These are phyloP conservation scores for Beta lomatogona DNA, from an alignment of 179 eudicot species.

Conservation along the genomic window DNA sequence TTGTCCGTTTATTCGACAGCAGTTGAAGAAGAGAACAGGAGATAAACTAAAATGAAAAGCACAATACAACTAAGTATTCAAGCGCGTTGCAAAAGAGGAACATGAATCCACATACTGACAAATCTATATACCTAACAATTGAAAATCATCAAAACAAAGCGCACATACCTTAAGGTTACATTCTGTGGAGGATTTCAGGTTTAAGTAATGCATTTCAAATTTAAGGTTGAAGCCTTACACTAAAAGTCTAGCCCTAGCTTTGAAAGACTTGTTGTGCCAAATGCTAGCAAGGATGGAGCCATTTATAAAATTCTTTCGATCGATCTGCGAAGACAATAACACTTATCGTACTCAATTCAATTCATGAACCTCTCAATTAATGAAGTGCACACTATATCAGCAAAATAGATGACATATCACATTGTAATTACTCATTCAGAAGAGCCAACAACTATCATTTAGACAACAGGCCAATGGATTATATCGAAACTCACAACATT, in stretches of 20 bases:
- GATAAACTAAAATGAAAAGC: background rate
- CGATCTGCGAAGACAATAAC: constrained; percentile 45
- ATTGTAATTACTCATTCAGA: no score
- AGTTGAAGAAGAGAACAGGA: background rate
- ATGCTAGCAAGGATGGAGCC: constrained; percentile 64
- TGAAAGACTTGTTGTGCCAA: constrained; percentile 57
- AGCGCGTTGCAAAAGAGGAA: background rate
- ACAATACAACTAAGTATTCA: background rate
- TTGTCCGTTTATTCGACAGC: background rate
- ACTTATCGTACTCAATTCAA: background rate
- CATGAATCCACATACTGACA: background rate
- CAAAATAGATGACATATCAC: no score
- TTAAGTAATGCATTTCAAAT: constrained; percentile 1
- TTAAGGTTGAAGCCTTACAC: no score
- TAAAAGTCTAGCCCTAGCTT: constrained; percentile 44
- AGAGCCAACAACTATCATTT: no score
- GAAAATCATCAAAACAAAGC: background rate
- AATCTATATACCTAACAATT: background rate
- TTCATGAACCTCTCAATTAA: constrained; percentile 9
- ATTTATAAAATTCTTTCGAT: constrained; percentile 55
- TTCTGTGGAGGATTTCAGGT: constrained; percentile 49
- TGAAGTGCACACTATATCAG: background rate
- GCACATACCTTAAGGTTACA: constrained; percentile 60
- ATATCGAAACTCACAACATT: no score
- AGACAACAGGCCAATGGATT: no score